Evolutionary conservation across 495 filamentous ascomycete genomes (phyloP), one percentile per base, ranked within the genome.

Genomic region (Penicillium subrubescens): DNA sequence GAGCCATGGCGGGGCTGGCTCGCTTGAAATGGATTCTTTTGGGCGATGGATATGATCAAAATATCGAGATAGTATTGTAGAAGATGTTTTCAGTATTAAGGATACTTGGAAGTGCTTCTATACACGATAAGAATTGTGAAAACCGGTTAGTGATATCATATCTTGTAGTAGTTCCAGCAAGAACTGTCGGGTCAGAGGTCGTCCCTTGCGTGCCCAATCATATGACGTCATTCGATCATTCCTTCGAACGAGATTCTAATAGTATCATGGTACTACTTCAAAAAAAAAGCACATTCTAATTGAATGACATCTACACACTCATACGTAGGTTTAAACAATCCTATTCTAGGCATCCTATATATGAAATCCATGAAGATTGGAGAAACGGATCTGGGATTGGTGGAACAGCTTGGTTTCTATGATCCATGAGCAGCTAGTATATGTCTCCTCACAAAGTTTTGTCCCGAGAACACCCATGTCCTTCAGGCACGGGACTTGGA

Each of bases 1-100:
- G 84, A 3, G 74, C 77, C 83, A 86, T 86, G 35, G 50, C 29
- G 15, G 33, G 21, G 21, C n/a, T 6, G 43, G 25, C 5, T 48
- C n/a, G 43, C 43, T 11, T 25, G 46, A 12, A 50, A 27, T 29
- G 25, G 5, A 10, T 25, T 50, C 10, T 14, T 12, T 3, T 23
- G 10, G 21, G 23, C 5, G 23, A 12, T 50, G 23, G 23, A 50
- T 17, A 17, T 17, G 46, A 12, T 14, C 8, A 48, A n/a, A 48
- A 10, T 48, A 12, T 25, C 8, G 12, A 19, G 19, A 25, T 21
- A 5, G 21, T 5, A 6, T 15, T 50, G 46, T 8, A 15, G 25
- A 27, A 25, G 31, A 33, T 33, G 8, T 7, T 6, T 7, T 12
- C 7, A 17, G 11, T 0, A n/a, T 52, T 3, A 4, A 52, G 8